phyloP scores from a whole-genome alignment of 306 rosid species.

The Acacia confusa region DNA sequence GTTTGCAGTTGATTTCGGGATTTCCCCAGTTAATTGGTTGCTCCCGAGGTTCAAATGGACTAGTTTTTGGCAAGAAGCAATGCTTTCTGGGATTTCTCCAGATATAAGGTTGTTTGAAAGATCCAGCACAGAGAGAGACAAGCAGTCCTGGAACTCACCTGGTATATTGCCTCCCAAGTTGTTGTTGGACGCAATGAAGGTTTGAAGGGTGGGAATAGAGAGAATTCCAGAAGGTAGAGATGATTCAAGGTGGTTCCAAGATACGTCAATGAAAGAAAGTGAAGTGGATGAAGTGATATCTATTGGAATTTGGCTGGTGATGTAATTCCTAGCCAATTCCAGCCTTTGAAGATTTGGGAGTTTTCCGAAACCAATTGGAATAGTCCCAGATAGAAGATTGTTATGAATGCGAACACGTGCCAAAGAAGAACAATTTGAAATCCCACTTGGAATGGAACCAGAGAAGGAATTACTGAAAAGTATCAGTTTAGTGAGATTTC shows the following conservation, averaged over 20 bases:
- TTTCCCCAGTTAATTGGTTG: conserved; percentile 67
- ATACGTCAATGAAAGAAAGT: conserved; percentile 83
- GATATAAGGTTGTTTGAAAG: conserved; percentile 65
- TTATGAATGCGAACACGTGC: conserved; percentile 79
- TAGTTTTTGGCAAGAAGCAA: conserved; percentile 74
- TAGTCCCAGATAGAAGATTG: conserved; percentile 70
- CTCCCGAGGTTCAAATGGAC: conserved; percentile 65
- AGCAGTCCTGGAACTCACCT: conserved; percentile 66
- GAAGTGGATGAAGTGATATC: conserved; percentile 65
- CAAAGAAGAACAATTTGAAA: conserved; percentile 64
- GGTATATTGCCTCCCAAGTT: conserved; percentile 62
- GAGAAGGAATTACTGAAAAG: conserved; percentile 82
- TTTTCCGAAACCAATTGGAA: conserved; percentile 75
- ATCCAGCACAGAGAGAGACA: conserved; percentile 75
- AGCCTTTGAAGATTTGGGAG: conserved; percentile 69
- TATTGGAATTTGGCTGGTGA: conserved; percentile 66
- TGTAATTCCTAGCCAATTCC: conserved; percentile 75
- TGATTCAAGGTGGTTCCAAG: conserved; percentile 69
- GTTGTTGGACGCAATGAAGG: conserved; percentile 77
- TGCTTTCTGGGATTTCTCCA: conserved; percentile 69
- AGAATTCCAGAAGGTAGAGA: conserved; percentile 67
- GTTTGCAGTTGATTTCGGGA: conserved; percentile 61
- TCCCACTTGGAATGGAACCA: conserved; percentile 70
- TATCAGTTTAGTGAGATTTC: conserved; percentile 84
- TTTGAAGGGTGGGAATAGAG: conserved; percentile 71